Conservation (phyloP, 2,329 filamentous ascomycete genomes). For the Fusarium abutilonis region DNA sequence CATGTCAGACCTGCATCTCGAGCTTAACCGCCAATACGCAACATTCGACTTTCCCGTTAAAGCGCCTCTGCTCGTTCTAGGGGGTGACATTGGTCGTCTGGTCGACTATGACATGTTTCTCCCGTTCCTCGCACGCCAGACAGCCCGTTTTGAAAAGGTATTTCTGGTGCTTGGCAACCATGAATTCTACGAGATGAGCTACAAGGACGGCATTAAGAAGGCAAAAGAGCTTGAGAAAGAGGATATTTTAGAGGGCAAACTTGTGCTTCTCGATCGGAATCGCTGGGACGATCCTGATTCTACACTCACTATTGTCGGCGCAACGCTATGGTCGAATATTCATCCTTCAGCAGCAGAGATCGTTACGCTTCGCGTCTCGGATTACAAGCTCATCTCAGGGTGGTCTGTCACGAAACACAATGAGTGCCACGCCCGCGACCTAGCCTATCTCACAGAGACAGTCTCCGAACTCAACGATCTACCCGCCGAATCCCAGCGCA, state of each 20-base stretch:
- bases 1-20: conserved; percentile 63
- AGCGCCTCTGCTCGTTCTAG: conserved; percentile 57
- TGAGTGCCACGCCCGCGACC: conserved; percentile 56
- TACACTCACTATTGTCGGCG: conserved; percentile 63
- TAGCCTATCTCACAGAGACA: conserved; percentile 59
- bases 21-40: conserved; percentile 56
- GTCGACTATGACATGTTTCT: conserved; percentile 58
- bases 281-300: conserved; percentile 54
- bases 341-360: conserved; percentile 50
- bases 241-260: conserved; percentile 48
- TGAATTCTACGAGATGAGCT: conserved; percentile 61
- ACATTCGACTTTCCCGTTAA: conserved; percentile 54
- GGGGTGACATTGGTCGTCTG: conserved; percentile 62
- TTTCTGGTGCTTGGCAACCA: conserved; percentile 64
- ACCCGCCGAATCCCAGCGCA: conserved; percentile 22
- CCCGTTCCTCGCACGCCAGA: conserved; percentile 55
- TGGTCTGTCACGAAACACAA: conserved; percentile 65
- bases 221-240: conserved; percentile 54
- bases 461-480: conserved; percentile 44
- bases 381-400: conserved; percentile 62
- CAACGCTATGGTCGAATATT: conserved; percentile 66
- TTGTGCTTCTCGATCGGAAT: conserved; percentile 57
- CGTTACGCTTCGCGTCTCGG: conserved; percentile 59
- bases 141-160: conserved; percentile 55
- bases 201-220: conserved; percentile 50